These are phyloP conservation scores for Aristolochia californica DNA, from an alignment of 164 flowering plant genomes.

Conservation along the genomic window DNA sequence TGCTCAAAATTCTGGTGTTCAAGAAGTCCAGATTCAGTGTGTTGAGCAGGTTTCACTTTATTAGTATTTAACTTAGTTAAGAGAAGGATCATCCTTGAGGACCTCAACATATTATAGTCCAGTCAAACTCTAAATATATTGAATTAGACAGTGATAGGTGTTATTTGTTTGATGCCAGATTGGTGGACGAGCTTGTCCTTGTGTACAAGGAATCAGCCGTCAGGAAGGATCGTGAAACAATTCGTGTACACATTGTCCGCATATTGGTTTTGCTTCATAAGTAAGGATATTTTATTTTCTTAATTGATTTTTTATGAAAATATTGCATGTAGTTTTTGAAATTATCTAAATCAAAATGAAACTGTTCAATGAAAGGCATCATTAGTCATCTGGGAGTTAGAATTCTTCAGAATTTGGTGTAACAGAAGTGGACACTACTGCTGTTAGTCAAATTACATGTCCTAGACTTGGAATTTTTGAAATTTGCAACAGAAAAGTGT, in stretches of 20 bases:
- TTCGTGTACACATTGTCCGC: constrained; percentile 38
- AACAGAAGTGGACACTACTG: too few relatives aligned
- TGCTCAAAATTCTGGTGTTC: too few relatives aligned
- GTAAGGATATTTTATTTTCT: constrained; percentile 30
- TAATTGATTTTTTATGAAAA: neutral
- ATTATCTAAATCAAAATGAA: neutral
- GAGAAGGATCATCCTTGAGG: too few relatives aligned
- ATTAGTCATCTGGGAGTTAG: neutral
- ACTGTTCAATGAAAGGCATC: neutral
- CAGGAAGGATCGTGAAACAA: constrained; percentile 48
- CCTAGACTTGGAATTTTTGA: too few relatives aligned
- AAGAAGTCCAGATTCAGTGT: too few relatives aligned
- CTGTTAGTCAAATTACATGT: too few relatives aligned
- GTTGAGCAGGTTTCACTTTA: too few relatives aligned
- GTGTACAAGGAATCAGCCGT: constrained; percentile 69
- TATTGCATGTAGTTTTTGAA: neutral
- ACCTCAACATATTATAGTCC: too few relatives aligned
- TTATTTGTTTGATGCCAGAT: constrained; percentile 26
- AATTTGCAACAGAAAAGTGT: too few relatives aligned
- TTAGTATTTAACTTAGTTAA: too few relatives aligned
- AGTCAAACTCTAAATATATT: too few relatives aligned
- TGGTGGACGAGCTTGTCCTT: constrained; percentile 66
- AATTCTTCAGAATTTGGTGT: neutral
- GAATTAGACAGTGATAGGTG: neutral
- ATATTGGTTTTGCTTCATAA: constrained; percentile 46